phyloP scores from a whole-genome alignment of 352 stramenopile species.

The Globisporangium viniferum region DNA sequence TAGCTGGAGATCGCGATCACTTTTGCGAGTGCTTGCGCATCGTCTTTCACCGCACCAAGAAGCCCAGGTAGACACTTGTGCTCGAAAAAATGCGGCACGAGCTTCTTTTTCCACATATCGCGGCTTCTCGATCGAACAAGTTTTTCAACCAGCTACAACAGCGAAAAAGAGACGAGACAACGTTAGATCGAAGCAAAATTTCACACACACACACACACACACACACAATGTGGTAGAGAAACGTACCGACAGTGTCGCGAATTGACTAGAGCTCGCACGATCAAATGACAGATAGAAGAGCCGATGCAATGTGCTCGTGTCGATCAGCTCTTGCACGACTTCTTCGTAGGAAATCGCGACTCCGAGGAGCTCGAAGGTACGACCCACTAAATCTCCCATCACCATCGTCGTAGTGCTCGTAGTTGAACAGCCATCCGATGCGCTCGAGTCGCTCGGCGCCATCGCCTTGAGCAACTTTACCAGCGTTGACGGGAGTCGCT shows the following conservation, averaged over 20 bases:
- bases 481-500: conserved; percentile 50
- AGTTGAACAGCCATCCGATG: neutral
- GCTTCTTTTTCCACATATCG: conserved; percentile 14
- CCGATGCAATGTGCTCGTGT: conserved; percentile 47
- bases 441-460: conserved; percentile 1
- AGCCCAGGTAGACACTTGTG: conserved; percentile 26
- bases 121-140: conserved; percentile 20
- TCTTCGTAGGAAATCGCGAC: conserved; percentile 32
- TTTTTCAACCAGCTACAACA: conserved; percentile 23
- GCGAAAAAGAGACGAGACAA: neutral
- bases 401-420: neutral
- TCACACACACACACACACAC: neutral
- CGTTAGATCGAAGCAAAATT: neutral
- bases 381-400: conserved; percentile 17
- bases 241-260: conserved; percentile 20
- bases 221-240: neutral
- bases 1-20: conserved; percentile 19
- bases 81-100: conserved; percentile 27
- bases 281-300: conserved; percentile 43
- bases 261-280: conserved; percentile 13
- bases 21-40: conserved; percentile 22
- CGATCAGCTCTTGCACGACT: conserved; percentile 44
- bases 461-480: conserved; percentile 52
- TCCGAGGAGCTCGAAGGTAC: conserved; percentile 28
- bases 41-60: conserved; percentile 12